Evolutionary conservation across 345 rosid genomes (phyloP), one percentile per base, ranked within the genome.

Genomic region (Euclidium syriacum): DNA sequence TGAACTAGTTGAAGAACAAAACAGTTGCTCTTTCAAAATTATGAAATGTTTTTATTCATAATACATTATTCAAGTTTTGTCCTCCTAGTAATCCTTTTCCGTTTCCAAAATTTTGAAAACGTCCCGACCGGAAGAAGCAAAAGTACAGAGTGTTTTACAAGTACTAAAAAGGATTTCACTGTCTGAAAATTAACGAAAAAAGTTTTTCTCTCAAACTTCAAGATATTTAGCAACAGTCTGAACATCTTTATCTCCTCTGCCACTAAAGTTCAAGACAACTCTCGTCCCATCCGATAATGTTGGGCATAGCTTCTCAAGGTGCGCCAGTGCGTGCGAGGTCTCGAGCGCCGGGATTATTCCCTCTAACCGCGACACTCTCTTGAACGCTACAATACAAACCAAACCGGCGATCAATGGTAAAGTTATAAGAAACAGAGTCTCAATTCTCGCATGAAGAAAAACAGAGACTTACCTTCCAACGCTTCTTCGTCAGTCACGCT

Each of bases 241-340:
- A 53, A 92, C 98, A 66, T 92, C 95, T 71, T 92, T 92, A 63
- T 92, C 96, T 9, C 98, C 98, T 75, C 98, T 79, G 52, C 98
- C 95, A 6, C 92, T 85, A 83, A 92, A 92, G 82, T 85, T 86
- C 19, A 92, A n/a, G 12, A 92, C 89, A 1, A 92, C 83, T 75
- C 75, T 89, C 0, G 82, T 42, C 29, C 91, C 86, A 10, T 78
- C 49, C 0, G 86, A 69, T 23, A 88, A 91, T 26, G 88, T 81
- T 0, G 98, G 96, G 66, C 96, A 85, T 15, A 91, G 80, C 74
- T 85, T 82, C 86, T 91, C 96, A 20, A 85, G 64, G 65, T 82
- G 82, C 0, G 96, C 96, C 38, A 92, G 43, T 0, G 94, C 92
- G 64, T 89, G 98, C n/a, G 96, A 85, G 17, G 95, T 92, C 81